Conservation (phyloP, 1,139 yeast species). For the Scheffersomyces stambukii region DNA sequence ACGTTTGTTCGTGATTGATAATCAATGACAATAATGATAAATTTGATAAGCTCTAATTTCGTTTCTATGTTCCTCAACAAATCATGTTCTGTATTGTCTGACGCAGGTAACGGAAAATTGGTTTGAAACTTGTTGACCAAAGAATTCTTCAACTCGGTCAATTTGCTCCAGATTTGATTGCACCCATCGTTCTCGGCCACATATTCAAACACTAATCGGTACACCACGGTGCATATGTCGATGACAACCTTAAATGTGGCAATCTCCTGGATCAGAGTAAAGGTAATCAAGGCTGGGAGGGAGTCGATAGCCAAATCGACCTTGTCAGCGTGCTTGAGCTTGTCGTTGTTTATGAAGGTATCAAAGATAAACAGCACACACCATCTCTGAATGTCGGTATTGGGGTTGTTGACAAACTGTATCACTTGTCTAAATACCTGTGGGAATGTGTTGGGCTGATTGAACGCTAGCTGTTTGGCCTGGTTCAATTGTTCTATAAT, state of each 20-base stretch:
- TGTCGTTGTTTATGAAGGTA: slow-evolving; percentile 30
- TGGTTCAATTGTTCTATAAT: slow-evolving; percentile 43
- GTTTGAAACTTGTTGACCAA: slow-evolving; percentile 31
- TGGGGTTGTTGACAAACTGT: slow-evolving; percentile 34
- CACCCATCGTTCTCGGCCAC: slow-evolving; percentile 45
- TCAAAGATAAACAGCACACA: slow-evolving; percentile 43
- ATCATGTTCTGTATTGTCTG: slow-evolving; percentile 50
- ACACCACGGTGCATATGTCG: slow-evolving; percentile 34
- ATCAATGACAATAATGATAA: slow-evolving; percentile 66
- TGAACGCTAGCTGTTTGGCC: slow-evolving; percentile 48
- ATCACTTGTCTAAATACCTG: slow-evolving; percentile 53
- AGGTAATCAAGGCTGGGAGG: slow-evolving; percentile 27
- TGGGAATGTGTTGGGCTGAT: slow-evolving; percentile 44
- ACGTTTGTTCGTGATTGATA: slow-evolving; percentile 58
- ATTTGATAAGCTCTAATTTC: slow-evolving; percentile 65
- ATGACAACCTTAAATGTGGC: slow-evolving; percentile 28
- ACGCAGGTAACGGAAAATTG: slow-evolving; percentile 40
- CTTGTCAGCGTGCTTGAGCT: slow-evolving; percentile 26
- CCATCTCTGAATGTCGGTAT: slow-evolving; percentile 38
- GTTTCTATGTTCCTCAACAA: slow-evolving; percentile 48
- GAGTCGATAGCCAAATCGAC: slow-evolving; percentile 43
- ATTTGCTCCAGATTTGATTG: slow-evolving; percentile 37
- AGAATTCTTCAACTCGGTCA: slow-evolving; percentile 39
- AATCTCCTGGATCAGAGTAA: slow-evolving; percentile 26
- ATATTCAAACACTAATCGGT: slow-evolving; percentile 35